A percentile compares a stretch with the other conserved stretches of the same genome.
phyloP scores from a whole-genome alignment of 1,284 basidiomycete genomes.

The Cutaneotrichosporon daszewskae region DNA sequence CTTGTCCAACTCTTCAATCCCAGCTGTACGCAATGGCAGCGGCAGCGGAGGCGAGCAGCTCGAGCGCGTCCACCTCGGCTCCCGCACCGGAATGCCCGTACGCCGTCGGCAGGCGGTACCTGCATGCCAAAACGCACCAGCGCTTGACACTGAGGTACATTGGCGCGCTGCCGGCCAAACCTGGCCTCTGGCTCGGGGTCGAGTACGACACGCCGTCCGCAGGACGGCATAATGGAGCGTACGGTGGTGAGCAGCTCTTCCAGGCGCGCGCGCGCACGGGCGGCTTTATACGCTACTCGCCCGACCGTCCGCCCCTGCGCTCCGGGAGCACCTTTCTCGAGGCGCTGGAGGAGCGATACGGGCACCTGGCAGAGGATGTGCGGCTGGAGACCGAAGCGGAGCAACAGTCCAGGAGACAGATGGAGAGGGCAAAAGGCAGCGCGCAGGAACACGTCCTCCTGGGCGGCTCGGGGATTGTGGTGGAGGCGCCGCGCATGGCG shows the following conservation, averaged over 20 bases:
- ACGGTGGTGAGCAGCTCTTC: conserved; percentile 75
- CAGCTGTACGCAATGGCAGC: not conserved
- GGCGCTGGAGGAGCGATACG: conserved; percentile 69
- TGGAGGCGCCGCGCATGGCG: conserved; percentile 78
- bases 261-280: conserved; percentile 35
- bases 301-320: conserved; percentile 1
- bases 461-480: conserved; percentile 77
- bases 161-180: conserved; percentile 25
- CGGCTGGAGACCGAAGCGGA: conserved; percentile 10
- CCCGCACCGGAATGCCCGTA: not conserved
- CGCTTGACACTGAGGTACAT: conserved; percentile 40
- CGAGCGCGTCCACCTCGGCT: not conserved
- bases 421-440: conserved; percentile 44
- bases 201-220: conserved; percentile 85
- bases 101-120: conserved; percentile 27
- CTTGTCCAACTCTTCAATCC: no score
- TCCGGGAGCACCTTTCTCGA: conserved; percentile 67
- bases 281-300: conserved; percentile 34
- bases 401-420: conserved; percentile 25
- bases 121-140: conserved; percentile 29
- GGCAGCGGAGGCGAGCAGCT: not conserved
- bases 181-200: conserved; percentile 71
- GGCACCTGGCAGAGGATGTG: conserved; percentile 27
- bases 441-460: conserved; percentile 52
- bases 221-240: conserved; percentile 81